Evolutionary conservation across 2,329 filamentous ascomycete genomes (phyloP).

Genomic region (Fusarium goolgardi): DNA sequence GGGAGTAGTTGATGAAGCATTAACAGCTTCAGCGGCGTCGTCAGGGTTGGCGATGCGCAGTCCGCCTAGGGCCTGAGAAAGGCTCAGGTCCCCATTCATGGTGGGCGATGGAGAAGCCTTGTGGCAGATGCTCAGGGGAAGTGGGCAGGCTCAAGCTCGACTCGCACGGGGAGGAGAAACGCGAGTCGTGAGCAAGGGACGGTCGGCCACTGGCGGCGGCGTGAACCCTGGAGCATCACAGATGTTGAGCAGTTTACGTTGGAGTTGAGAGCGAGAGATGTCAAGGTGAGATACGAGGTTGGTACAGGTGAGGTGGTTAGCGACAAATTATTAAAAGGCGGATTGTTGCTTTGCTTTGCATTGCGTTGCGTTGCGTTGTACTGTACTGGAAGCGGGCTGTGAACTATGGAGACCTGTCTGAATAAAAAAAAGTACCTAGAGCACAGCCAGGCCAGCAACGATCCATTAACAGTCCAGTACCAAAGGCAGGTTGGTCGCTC

Average conservation of each 20-base stretch:
- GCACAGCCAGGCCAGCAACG: conserved; percentile 9
- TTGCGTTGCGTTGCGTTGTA: conserved; percentile 8
- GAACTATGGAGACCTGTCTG: conserved; percentile 5
- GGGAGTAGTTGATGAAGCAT: conserved; percentile 44
- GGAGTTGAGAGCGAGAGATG: conserved; percentile 18
- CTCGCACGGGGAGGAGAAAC: conserved; percentile 37
- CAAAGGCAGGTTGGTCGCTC: background rate
- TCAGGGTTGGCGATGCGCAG: conserved; percentile 97
- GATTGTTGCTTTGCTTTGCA: conserved; percentile 10
- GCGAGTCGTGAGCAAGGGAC: conserved; percentile 44
- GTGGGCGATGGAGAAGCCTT: conserved; percentile 50
- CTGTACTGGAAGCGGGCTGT: conserved; percentile 7
- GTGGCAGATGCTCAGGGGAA: conserved; percentile 43
- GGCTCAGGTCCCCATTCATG: conserved; percentile 94
- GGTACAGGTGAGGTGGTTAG: conserved; percentile 31
- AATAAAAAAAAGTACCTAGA: background rate
- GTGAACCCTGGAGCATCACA: conserved; percentile 47
- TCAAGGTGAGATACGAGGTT: background rate
- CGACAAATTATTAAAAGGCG: conserved; percentile 28
- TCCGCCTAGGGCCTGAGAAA: conserved; percentile 91
- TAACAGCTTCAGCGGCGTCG: conserved; percentile 65
- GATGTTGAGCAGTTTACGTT: conserved; percentile 34
- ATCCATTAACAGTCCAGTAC: conserved; percentile 8
- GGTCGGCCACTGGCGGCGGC: conserved; percentile 42
- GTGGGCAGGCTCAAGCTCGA: conserved; percentile 37